Evolutionary conservation across 257 asterid genomes (phyloP).

Genomic region (Plectranthus barbatus): DNA sequence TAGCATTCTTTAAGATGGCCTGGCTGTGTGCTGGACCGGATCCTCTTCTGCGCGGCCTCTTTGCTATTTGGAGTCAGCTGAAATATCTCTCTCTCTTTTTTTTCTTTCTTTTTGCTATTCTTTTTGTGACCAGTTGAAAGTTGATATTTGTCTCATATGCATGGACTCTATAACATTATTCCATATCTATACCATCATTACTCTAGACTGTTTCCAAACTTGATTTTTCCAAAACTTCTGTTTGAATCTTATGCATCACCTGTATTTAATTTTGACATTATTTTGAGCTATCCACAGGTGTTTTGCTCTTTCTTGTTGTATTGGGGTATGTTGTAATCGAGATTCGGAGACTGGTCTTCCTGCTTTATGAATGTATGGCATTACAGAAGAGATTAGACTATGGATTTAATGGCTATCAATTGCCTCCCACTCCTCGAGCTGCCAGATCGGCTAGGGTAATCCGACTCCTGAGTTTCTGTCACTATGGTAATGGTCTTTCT

Average conservation of each 20-base stretch:
- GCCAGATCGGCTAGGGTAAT: slow-evolving; percentile 88
- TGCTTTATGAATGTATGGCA: slow-evolving; percentile 47
- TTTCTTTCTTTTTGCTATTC: background rate
- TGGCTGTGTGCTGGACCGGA: background rate
- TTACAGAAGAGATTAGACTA: slow-evolving; percentile 73
- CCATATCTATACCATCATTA: background rate
- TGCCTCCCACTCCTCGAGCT: slow-evolving; percentile 88
- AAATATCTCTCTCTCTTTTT: too few species aligned
- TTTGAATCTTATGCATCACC: background rate
- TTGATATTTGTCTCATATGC: background rate
- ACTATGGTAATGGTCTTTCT: background rate
- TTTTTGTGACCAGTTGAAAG: background rate
- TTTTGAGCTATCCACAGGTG: background rate
- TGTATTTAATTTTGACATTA: background rate
- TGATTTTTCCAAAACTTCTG: background rate
- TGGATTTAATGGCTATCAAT: slow-evolving; percentile 74
- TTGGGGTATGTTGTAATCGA: slow-evolving; percentile 13
- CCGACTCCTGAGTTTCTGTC: too few species aligned
- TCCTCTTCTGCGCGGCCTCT: background rate
- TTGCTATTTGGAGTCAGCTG: background rate
- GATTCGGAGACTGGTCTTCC: slow-evolving; percentile 14
- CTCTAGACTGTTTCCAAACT: background rate
- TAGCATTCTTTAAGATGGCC: background rate
- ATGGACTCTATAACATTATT: background rate
- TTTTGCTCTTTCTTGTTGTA: background rate